Evolutionary conservation across 495 filamentous ascomycete species (phyloP).

Genomic region (Aspergillus mulundensis): DNA sequence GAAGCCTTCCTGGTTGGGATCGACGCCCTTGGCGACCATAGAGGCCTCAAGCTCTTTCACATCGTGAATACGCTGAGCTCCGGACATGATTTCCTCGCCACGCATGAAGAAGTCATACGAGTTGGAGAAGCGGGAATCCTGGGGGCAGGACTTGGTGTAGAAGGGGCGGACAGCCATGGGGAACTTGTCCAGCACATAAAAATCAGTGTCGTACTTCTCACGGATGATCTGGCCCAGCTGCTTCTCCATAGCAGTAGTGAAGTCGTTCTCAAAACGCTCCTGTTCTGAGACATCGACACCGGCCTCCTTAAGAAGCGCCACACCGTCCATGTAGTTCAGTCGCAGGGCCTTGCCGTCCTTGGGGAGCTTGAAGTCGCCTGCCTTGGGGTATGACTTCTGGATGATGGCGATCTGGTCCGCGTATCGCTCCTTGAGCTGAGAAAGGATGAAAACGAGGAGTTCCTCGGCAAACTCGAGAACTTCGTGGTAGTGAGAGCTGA

Average conservation of each 20-base stretch:
- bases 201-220: slow-evolving; percentile 82
- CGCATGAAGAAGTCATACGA: slow-evolving; percentile 95
- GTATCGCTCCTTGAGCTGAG: slow-evolving; percentile 63
- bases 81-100: slow-evolving; percentile 83
- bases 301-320: slow-evolving; percentile 74
- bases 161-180: slow-evolving; percentile 81
- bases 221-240: slow-evolving; percentile 80
- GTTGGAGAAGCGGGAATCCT: slow-evolving; percentile 66
- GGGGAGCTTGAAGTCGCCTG: slow-evolving; percentile 54
- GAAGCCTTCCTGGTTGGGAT: slow-evolving; percentile 69
- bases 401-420: slow-evolving; percentile 66
- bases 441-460: slow-evolving; percentile 86
- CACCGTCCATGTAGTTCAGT: slow-evolving; percentile 80
- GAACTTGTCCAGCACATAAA: slow-evolving; percentile 91
- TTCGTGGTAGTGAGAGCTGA: slow-evolving; percentile 83
- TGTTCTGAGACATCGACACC: slow-evolving; percentile 70
- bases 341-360: slow-evolving; percentile 72
- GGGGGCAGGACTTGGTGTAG: slow-evolving; percentile 78
- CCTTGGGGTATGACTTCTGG: slow-evolving; percentile 53
- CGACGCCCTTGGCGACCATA: slow-evolving; percentile 68
- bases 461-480: slow-evolving; percentile 75
- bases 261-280: slow-evolving; percentile 69
- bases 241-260: slow-evolving; percentile 78
- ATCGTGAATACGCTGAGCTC: slow-evolving; percentile 81
- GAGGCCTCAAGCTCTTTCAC: slow-evolving; percentile 62